Conservation (phyloP, 306 rosid species). For the Ziziphus jujuba region DNA sequence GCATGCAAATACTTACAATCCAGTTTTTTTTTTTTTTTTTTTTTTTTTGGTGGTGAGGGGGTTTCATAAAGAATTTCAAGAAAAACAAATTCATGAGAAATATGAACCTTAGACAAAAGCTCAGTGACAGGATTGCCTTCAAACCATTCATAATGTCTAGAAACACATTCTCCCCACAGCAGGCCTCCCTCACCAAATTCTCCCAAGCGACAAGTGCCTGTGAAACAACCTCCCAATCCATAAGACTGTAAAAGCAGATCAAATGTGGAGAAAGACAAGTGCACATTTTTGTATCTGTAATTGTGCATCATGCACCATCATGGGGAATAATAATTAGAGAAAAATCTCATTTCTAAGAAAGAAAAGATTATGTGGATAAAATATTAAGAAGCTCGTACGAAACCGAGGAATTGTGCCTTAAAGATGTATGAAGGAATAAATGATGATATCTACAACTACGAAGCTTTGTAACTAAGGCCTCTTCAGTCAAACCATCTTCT, state of each 20-base stretch:
- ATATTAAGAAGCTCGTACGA: slow-evolving; percentile 19
- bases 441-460: slow-evolving; percentile 90
- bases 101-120: slow-evolving; percentile 69
- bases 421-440: slow-evolving; percentile 76
- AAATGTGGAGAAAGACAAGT: no score
- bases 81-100: slow-evolving; percentile 8
- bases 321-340: not conserved
- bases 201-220: slow-evolving; percentile 85
- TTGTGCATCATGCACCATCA: not conserved
- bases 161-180: slow-evolving; percentile 90
- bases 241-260: no score
- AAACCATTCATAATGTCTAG: slow-evolving; percentile 91
- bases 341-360: not conserved
- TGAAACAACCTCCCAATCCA: slow-evolving; percentile 17
- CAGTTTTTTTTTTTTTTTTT: slow-evolving; percentile 17
- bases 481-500: slow-evolving; percentile 95
- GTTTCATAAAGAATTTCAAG: not conserved
- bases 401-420: slow-evolving; percentile 79
- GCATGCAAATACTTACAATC: slow-evolving; percentile 50
- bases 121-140: slow-evolving; percentile 68
- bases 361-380: not conserved
- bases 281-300: no score
- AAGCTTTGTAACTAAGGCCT: slow-evolving; percentile 85
- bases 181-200: slow-evolving; percentile 97
- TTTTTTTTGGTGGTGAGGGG: no score